Base-by-base conservation (phyloP, 2,329 filamentous ascomycete genomes). In the Emergomyces africanus region DNA sequence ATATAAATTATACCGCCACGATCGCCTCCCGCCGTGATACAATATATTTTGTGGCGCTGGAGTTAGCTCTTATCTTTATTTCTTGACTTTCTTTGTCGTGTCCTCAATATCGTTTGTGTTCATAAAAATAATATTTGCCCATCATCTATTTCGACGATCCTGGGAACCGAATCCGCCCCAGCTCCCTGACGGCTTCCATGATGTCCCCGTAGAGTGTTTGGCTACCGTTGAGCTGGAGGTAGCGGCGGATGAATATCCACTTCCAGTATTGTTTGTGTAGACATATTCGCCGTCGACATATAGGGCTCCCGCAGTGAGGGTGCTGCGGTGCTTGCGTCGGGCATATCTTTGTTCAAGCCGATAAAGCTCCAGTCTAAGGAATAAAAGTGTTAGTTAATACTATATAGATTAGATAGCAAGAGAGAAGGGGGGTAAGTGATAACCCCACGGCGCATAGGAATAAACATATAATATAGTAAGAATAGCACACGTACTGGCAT, bases 261-360 rank as follows among this genome's bases (percentile, higher is more conserved):
- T 62, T 56, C 59, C 59, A 28, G 62, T 61, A 57, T 59, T 62
- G 56, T 72, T 72, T 57, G 67, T 80, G 80, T 90, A 95, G 72
- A 96, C 80, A 77, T 96, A 96, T 78, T 96, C 92, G 75, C 91
- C 94, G 71, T 97, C 89, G 64, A 96, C 88, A 74, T 97, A 97
- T 72, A 89, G 82, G 35, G 90, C 92, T 68, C 89, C 90, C 70
- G 88, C 90, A 70, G 88, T 85, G 73, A 95, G 96, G 61, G 89
- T 94, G 58, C 86, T 91, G 72, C 92, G 89, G 67, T 92, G 89
- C 68, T 92, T 90, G 71, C 90, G 87, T 69, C 88, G 88, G 57
- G 91, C 95, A 79, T 97, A 97, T 68, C 90, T 87, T 78, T 96
- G 87, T 78, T 97, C 92, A 66, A 97, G 86, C 55, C 90, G 89